Conservation (phyloP, 1,284 basidiomycete genomes). For the Macrocybe sp. region DNA sequence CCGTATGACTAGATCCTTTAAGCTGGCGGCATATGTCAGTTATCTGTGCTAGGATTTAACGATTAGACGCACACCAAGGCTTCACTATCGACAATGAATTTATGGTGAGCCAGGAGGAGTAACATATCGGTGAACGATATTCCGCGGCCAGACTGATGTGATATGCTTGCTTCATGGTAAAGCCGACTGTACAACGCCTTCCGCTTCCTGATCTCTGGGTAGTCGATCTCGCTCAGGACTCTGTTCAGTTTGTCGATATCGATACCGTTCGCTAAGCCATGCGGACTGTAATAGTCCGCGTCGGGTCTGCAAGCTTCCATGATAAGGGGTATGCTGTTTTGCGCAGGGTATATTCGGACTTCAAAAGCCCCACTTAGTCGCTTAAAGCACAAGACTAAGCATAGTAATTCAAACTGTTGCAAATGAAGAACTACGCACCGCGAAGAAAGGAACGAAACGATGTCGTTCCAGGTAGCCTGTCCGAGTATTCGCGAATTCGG, state of each 20-base stretch:
- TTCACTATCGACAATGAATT: constrained; percentile 85
- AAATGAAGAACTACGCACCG: constrained; percentile 27
- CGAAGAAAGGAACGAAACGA: constrained; percentile 79
- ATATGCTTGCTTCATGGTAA: constrained; percentile 82
- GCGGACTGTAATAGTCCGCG: constrained; percentile 23
- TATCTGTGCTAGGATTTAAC: background rate
- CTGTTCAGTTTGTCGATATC: constrained; percentile 60
- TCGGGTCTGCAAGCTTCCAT: constrained; percentile 39
- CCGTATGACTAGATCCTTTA: constrained; percentile 77
- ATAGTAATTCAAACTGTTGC: constrained; percentile 4
- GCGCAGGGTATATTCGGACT: constrained; percentile 74
- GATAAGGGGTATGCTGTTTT: constrained; percentile 61
- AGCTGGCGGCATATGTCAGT: constrained; percentile 34
- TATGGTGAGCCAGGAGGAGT: constrained; percentile 85
- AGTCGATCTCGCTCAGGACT: constrained; percentile 64
- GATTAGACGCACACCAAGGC: constrained; percentile 68
- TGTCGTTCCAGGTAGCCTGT: constrained; percentile 76
- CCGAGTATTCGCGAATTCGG: constrained; percentile 74
- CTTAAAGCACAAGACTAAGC: constrained; percentile 30
- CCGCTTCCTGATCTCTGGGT: constrained; percentile 54
- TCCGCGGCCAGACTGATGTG: constrained; percentile 68
- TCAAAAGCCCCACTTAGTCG: constrained; percentile 81
- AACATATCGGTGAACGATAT: constrained; percentile 94
- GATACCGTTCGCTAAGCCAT: constrained; percentile 45
- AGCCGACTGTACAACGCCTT: constrained; percentile 70